phyloP scores from a whole-genome alignment of 495 filamentous ascomycete species.

The Lasiosphaeria hispida region DNA sequence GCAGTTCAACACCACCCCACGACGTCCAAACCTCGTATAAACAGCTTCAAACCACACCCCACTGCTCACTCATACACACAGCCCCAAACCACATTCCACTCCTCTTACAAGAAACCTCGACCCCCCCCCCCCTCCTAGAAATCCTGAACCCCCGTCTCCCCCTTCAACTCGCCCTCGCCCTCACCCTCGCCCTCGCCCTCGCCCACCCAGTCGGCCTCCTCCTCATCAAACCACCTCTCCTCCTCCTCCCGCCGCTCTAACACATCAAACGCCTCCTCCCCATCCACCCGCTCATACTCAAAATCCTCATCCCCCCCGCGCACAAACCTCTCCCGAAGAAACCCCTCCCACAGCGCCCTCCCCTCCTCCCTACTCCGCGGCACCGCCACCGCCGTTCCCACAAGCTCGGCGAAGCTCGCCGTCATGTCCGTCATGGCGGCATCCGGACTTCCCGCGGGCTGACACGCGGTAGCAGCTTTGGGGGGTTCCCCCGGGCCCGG shows the following conservation, averaged over 20 bases:
- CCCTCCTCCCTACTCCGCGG: conserved; percentile 64
- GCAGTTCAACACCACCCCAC: too few species aligned
- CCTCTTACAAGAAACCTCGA: background rate
- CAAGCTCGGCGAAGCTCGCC: conserved; percentile 55
- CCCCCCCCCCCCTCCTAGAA: conserved; percentile 47
- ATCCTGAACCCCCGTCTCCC: conserved; percentile 81
- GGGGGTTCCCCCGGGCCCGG: too few species aligned
- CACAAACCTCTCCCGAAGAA: conserved; percentile 68
- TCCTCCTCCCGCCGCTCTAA: conserved; percentile 55
- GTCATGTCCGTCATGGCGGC: background rate
- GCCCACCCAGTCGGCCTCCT: conserved; percentile 65
- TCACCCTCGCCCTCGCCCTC: conserved; percentile 49
- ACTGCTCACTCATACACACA: too few species aligned
- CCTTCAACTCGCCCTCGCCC: conserved; percentile 45
- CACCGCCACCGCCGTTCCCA: conserved; percentile 56
- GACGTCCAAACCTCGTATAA: too few species aligned
- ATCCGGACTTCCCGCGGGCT: background rate
- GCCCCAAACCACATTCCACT: too few species aligned
- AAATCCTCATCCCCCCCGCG: conserved; percentile 72
- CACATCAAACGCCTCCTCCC: conserved; percentile 68
- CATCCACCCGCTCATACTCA: conserved; percentile 67
- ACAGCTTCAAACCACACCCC: too few species aligned
- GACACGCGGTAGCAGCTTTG: background rate
- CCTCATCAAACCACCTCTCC: conserved; percentile 75
- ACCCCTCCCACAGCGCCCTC: conserved; percentile 60